Conservation (phyloP, 371 early-diverging fungal genomes). For the Polyrhizophydium stewartii region DNA sequence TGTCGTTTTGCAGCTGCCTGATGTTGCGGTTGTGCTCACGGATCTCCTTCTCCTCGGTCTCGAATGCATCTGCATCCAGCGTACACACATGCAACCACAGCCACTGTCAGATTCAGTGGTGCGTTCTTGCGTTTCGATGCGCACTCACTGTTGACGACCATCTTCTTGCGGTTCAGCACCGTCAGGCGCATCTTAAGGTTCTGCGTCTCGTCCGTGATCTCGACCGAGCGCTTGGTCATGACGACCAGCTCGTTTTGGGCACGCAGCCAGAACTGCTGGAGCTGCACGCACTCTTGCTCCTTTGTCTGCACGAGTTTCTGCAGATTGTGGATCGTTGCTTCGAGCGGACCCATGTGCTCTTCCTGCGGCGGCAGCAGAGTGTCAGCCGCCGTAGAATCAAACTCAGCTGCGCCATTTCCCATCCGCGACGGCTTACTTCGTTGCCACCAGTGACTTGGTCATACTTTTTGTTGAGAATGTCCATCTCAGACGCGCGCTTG, state of each 20-base stretch:
- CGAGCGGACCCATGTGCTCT: conserved; percentile 50
- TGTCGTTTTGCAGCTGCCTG: conserved; percentile 44
- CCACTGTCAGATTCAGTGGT: too few relatives aligned
- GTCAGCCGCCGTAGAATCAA: background rate
- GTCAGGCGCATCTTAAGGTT: conserved; percentile 43
- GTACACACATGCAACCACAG: too few relatives aligned
- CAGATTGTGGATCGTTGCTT: conserved; percentile 54
- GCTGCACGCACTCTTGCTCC: conserved; percentile 45
- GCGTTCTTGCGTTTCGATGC: too few relatives aligned
- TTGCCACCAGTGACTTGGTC: conserved; percentile 38
- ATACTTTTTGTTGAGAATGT: conserved; percentile 52
- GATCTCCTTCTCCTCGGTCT: conserved; percentile 46
- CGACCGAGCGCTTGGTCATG: conserved; percentile 30
- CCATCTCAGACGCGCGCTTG: conserved; percentile 51
- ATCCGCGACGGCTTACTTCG: conserved; percentile 16
- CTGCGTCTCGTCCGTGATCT: conserved; percentile 41
- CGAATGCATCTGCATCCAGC: conserved; percentile 42
- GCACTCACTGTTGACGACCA: conserved; percentile 45
- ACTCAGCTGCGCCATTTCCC: background rate
- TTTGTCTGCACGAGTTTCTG: conserved; percentile 35
- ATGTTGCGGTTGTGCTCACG: conserved; percentile 43
- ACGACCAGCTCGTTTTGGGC: conserved; percentile 53
- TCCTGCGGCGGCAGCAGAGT: conserved; percentile 15
- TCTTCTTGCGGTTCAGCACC: conserved; percentile 45
- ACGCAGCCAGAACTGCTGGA: conserved; percentile 50